A percentile compares a stretch with the other conserved stretches of the same genome.
Evolutionary conservation across 2,329 filamentous ascomycete species (phyloP).

Genomic region (Claviceps sp.): DNA sequence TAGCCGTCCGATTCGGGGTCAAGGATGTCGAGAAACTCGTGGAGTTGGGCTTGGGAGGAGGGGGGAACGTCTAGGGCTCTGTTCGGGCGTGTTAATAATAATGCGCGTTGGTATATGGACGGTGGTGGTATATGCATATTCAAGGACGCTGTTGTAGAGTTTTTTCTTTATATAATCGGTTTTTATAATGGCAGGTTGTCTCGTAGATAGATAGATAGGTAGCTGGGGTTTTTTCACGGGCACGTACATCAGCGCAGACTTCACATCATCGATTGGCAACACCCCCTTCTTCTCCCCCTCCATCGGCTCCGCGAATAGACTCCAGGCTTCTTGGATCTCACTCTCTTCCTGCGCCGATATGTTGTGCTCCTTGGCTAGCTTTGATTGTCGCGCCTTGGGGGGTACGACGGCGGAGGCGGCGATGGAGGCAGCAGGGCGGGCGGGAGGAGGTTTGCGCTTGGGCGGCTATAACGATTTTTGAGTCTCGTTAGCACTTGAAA

Average conservation of each 20-base stretch:
- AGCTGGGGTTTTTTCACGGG: no score
- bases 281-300: constrained; percentile 61
- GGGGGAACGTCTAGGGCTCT: constrained; percentile 75
- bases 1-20: constrained; percentile 73
- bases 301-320: constrained; percentile 62
- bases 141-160: no score
- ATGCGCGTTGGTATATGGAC: no score
- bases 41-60: constrained; percentile 49
- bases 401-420: constrained; percentile 14
- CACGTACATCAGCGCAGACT: constrained; percentile 58
- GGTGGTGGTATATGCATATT: no score
- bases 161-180: no score
- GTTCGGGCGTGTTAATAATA: not conserved
- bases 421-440: no score
- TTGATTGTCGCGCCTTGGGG: constrained; percentile 51
- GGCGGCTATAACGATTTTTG: constrained; percentile 26
- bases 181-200: not conserved
- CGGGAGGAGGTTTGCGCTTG: constrained; percentile 32
- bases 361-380: constrained; percentile 84
- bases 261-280: constrained; percentile 52
- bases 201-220: not conserved
- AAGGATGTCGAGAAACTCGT: constrained; percentile 64
- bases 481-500: no score
- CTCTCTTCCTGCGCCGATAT: constrained; percentile 72
- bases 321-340: constrained; percentile 84